A percentile compares a stretch with the other conserved stretches of the same genome.
Conservation (phyloP, 1,139 yeast species). For the Saccharomyces uvarum region DNA sequence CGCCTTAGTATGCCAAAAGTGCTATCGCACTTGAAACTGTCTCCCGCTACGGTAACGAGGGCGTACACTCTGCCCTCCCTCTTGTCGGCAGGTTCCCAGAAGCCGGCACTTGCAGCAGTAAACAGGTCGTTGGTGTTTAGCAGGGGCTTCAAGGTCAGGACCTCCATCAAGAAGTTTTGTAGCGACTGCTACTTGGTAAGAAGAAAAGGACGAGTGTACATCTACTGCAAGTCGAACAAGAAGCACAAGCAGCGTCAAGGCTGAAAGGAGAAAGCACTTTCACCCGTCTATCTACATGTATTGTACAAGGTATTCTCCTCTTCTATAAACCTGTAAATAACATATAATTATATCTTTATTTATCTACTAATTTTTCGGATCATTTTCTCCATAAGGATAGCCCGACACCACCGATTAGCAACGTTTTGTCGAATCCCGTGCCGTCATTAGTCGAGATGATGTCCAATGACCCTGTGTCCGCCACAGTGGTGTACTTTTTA, state of each 20-base stretch:
- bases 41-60: not conserved
- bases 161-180: slow-evolving; percentile 89
- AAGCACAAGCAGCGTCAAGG: slow-evolving; percentile 98
- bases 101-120: not conserved
- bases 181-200: slow-evolving; percentile 85
- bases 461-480: slow-evolving; percentile 79
- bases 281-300: not conserved
- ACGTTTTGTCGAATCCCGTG: slow-evolving; percentile 18
- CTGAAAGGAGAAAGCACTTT: slow-evolving; percentile 28
- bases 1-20: not conserved
- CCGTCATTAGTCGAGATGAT: slow-evolving; percentile 30
- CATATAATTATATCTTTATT: not conserved
- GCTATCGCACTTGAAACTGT: not conserved
- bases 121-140: not conserved
- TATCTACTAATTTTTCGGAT: slow-evolving; percentile 3
- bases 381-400: slow-evolving; percentile 43
- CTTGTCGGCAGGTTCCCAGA: not conserved
- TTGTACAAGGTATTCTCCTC: not conserved
- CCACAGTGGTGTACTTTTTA: slow-evolving; percentile 64
- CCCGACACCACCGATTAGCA: slow-evolving; percentile 66
- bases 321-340: slow-evolving; percentile 1
- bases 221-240: slow-evolving; percentile 84
- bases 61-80: not conserved
- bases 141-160: slow-evolving; percentile 61
- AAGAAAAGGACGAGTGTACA: slow-evolving; percentile 89